Evolutionary conservation across 2,329 filamentous ascomycete species (phyloP).

Genomic region (Paecilomyces sp.): DNA sequence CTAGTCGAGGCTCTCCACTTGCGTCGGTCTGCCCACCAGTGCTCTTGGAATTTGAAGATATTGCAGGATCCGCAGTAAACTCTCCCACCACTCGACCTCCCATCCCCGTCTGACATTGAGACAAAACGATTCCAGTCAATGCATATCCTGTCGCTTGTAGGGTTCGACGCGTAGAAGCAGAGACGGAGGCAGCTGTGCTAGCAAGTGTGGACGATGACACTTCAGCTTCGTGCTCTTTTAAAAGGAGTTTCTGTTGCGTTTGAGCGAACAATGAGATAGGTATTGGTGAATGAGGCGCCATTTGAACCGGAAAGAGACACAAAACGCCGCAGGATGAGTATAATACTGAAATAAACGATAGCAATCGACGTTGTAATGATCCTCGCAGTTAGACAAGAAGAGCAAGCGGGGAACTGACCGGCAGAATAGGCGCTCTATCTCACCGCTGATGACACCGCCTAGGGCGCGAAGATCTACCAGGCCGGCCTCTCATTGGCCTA

Average conservation of each 20-base stretch:
- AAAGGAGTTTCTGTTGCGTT: constrained; percentile 34
- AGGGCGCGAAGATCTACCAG: background rate
- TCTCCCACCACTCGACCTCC: constrained; percentile 89
- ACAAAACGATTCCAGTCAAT: constrained; percentile 52
- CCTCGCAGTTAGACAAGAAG: background rate
- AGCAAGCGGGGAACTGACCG: background rate
- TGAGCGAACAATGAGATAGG: constrained; percentile 36
- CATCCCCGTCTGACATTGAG: constrained; percentile 75
- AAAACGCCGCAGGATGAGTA: background rate
- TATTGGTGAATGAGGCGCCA: constrained; percentile 16
- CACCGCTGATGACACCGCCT: background rate
- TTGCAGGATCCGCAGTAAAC: constrained; percentile 64
- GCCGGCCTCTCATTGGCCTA: too few species aligned
- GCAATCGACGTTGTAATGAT: background rate
- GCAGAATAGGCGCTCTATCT: background rate
- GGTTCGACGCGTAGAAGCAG: constrained; percentile 35
- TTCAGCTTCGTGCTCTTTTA: constrained; percentile 38
- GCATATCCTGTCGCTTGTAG: constrained; percentile 36
- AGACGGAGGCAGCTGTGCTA: constrained; percentile 31
- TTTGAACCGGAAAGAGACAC: background rate
- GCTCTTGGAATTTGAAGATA: constrained; percentile 33
- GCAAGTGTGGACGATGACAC: constrained; percentile 36
- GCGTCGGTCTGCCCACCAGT: constrained; percentile 19
- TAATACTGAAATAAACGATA: background rate
- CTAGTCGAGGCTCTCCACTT: constrained; percentile 36